Percentiles rank a stretch among this genome's conserved stretches.
These are phyloP conservation scores for Mercurialis annua DNA, from an alignment of 345 rosid genomes.

Conservation along the genomic window DNA sequence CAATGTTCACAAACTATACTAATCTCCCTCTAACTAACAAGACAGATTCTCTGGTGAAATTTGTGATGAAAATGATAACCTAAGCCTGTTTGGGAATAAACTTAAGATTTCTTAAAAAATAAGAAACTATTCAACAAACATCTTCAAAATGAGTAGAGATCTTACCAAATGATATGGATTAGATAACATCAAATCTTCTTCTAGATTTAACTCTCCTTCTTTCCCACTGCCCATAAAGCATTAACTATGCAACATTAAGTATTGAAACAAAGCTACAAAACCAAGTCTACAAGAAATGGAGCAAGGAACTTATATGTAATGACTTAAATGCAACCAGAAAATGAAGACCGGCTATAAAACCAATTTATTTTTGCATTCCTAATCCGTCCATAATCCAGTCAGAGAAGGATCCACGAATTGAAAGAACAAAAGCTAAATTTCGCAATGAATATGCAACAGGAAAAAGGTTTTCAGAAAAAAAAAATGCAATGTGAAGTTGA, in stretches of 20 bases:
- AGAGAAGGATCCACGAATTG: not conserved
- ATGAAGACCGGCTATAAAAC: not conserved
- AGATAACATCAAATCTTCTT: slow-evolving; percentile 85
- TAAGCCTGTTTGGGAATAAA: not conserved
- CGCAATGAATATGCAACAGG: not conserved
- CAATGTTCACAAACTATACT: not conserved
- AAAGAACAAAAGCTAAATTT: not conserved
- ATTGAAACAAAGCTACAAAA: slow-evolving; percentile 13
- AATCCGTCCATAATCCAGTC: not conserved
- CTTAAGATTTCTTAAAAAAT: not conserved
- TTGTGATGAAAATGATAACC: not conserved
- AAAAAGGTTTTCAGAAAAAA: not conserved
- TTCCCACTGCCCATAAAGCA: slow-evolving; percentile 54
- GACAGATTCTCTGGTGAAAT: not conserved
- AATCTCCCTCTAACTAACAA: not conserved
- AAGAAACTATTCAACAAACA: not conserved
- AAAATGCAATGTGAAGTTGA: slow-evolving; percentile 3
- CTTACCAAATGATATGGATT: slow-evolving; percentile 96
- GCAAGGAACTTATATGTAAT: slow-evolving; percentile 1
- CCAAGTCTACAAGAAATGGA: slow-evolving; percentile 11
- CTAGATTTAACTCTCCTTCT: slow-evolving; percentile 67
- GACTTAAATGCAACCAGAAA: slow-evolving; percentile 5
- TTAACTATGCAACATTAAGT: slow-evolving; percentile 17
- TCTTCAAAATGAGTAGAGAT: slow-evolving; percentile 10
- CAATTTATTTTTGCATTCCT: not conserved